Evolutionary conservation across 768 basidiomycete species (phyloP).

Genomic region (Podaxis carcinomalis): DNA sequence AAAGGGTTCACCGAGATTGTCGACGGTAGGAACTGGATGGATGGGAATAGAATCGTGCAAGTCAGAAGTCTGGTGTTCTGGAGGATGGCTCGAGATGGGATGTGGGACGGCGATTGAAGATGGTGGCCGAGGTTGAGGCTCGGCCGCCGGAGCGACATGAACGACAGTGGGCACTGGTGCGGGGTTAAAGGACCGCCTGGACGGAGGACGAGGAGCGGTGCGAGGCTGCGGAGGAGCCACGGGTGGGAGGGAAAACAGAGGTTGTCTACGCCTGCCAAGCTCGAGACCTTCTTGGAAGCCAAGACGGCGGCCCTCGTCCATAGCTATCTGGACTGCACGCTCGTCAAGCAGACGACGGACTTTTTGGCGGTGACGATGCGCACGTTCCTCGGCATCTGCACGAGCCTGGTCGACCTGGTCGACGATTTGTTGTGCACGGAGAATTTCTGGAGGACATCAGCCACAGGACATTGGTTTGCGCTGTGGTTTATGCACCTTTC

Average conservation of each 20-base stretch:
- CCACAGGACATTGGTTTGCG: background rate
- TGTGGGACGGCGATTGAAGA: constrained; percentile 3
- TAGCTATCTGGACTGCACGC: constrained; percentile 42
- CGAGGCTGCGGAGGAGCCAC: background rate
- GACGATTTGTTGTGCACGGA: constrained; percentile 49
- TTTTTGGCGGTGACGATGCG: constrained; percentile 38
- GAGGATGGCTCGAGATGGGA: constrained; percentile 17
- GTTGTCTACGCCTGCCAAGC: constrained; percentile 19
- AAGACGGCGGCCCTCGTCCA: constrained; percentile 48
- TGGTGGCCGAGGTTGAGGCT: constrained; percentile 18
- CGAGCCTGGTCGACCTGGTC: constrained; percentile 44
- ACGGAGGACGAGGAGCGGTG: background rate
- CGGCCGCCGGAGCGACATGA: constrained; percentile 12
- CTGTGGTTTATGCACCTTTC: constrained; percentile 25
- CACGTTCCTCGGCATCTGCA: constrained; percentile 44
- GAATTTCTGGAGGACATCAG: constrained; percentile 34
- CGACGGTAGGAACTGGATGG: constrained; percentile 17
- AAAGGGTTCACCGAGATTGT: constrained; percentile 21
- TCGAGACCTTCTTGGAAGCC: constrained; percentile 48
- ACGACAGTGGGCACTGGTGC: background rate
- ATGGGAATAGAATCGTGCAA: constrained; percentile 14
- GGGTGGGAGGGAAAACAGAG: constrained; percentile 3
- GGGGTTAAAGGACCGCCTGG: background rate
- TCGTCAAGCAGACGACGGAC: constrained; percentile 43
- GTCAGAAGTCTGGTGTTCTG: constrained; percentile 7